Evolutionary conservation across 352 stramenopile genomes (phyloP).

Genomic region (Aphanomyces astaci): DNA sequence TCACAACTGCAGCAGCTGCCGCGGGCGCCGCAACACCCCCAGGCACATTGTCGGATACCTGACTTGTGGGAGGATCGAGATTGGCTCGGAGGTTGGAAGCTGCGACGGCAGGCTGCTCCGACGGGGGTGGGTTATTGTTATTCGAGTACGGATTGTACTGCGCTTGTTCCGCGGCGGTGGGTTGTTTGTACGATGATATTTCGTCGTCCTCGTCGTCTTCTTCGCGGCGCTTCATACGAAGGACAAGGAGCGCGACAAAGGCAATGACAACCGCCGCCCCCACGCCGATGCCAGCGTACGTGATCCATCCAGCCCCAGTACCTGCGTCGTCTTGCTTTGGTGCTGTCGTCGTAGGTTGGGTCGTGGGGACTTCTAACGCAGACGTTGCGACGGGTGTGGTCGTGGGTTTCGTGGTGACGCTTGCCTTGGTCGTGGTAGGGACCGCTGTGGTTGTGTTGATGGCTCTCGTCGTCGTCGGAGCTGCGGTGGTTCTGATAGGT

Average conservation of each 20-base stretch:
- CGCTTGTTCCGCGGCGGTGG: neutral
- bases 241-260: neutral
- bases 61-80: no score
- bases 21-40: no score
- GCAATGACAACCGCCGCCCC: slow-evolving; percentile 1
- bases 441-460: neutral
- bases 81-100: slow-evolving; percentile 12
- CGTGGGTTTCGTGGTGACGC: slow-evolving; percentile 1
- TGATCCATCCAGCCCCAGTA: neutral
- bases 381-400: neutral
- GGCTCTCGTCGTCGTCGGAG: neutral
- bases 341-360: neutral
- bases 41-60: no score
- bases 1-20: neutral
- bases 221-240: slow-evolving; percentile 10
- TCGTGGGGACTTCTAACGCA: neutral
- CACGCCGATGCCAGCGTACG: neutral
- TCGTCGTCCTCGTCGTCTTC: slow-evolving; percentile 20
- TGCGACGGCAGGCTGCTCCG: no score
- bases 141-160: slow-evolving; percentile 6
- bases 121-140: no score
- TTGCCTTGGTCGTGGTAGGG: neutral
- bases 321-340: neutral
- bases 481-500: neutral
- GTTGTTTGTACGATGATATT: neutral